Evolutionary conservation across 1,139 yeast species (phyloP).

Genomic region (Hansenula anomala): DNA sequence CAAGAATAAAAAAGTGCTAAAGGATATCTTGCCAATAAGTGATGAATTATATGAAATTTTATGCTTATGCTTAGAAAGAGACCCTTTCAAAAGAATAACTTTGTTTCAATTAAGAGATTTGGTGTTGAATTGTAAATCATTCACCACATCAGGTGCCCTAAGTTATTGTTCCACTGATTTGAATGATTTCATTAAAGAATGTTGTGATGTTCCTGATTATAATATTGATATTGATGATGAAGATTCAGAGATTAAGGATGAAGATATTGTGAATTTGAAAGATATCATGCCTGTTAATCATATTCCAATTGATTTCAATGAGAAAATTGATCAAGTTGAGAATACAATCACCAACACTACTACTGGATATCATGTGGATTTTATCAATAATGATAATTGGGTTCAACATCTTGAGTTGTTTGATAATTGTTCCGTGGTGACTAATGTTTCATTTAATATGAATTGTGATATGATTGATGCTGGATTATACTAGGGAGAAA

Average conservation of each 20-base stretch:
- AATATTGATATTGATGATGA: too few species aligned
- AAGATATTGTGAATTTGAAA: not conserved
- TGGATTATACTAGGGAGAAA: not conserved
- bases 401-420: not conserved
- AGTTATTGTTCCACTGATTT: not conserved
- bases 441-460: slow-evolving; percentile 5
- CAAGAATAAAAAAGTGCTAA: slow-evolving; percentile 27
- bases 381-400: slow-evolving; percentile 9
- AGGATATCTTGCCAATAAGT: slow-evolving; percentile 50
- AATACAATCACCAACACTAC: too few species aligned
- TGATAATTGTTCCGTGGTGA: slow-evolving; percentile 3
- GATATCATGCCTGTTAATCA: not conserved
- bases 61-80: slow-evolving; percentile 47
- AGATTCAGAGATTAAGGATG: not conserved
- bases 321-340: too few species aligned
- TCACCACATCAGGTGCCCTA: slow-evolving; percentile 18
- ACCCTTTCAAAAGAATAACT: slow-evolving; percentile 60
- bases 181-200: not conserved
- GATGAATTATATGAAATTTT: slow-evolving; percentile 54
- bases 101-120: slow-evolving; percentile 38
- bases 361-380: not conserved
- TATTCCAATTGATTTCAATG: not conserved
- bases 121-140: slow-evolving; percentile 12
- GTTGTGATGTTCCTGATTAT: slow-evolving; percentile 1
- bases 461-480: slow-evolving; percentile 1